Conservation (phyloP, 2,329 filamentous ascomycete species). For the Thelonectria discophora region DNA sequence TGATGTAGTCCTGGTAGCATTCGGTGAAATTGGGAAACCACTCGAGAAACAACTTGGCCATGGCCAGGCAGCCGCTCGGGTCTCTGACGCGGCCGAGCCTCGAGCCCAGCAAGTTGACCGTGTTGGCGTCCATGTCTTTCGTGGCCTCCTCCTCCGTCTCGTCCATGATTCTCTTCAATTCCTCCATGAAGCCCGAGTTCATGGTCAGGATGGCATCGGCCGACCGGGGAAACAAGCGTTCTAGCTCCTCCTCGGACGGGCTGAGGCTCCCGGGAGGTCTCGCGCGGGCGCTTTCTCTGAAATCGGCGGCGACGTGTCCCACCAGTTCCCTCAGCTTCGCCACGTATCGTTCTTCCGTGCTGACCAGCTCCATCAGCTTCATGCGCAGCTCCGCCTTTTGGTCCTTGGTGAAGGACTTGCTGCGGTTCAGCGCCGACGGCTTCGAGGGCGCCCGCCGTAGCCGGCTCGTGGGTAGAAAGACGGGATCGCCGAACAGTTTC, state of each 20-base stretch:
- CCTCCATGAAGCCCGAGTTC: constrained; percentile 82
- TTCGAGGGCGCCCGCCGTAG: constrained; percentile 87
- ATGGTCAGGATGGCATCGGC: constrained; percentile 82
- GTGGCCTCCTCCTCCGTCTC: constrained; percentile 84
- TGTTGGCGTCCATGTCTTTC: constrained; percentile 73
- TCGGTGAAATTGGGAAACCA: constrained; percentile 95
- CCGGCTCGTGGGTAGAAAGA: constrained; percentile 87
- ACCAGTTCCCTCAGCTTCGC: constrained; percentile 86
- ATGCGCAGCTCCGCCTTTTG: constrained; percentile 87
- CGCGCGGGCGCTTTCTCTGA: constrained; percentile 73
- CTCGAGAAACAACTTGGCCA: constrained; percentile 83
- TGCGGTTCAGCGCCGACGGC: constrained; percentile 80
- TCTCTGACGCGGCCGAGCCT: constrained; percentile 67
- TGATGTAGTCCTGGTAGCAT: constrained; percentile 93
- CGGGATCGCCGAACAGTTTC: constrained; percentile 80
- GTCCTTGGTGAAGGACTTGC: constrained; percentile 78
- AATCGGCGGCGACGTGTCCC: constrained; percentile 80
- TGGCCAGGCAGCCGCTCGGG: constrained; percentile 77
- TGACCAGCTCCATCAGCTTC: constrained; percentile 88
- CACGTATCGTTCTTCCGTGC: constrained; percentile 95
- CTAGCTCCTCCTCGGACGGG: constrained; percentile 75
- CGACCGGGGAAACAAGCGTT: constrained; percentile 81
- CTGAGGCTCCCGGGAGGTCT: constrained; percentile 70
- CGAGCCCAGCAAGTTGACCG: constrained; percentile 52
- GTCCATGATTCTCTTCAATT: constrained; percentile 79